A percentile compares a stretch with the other conserved stretches of the same genome.
phyloP scores from a whole-genome alignment of 2,329 filamentous ascomycete species.

The Dactylellina drechsleri region DNA sequence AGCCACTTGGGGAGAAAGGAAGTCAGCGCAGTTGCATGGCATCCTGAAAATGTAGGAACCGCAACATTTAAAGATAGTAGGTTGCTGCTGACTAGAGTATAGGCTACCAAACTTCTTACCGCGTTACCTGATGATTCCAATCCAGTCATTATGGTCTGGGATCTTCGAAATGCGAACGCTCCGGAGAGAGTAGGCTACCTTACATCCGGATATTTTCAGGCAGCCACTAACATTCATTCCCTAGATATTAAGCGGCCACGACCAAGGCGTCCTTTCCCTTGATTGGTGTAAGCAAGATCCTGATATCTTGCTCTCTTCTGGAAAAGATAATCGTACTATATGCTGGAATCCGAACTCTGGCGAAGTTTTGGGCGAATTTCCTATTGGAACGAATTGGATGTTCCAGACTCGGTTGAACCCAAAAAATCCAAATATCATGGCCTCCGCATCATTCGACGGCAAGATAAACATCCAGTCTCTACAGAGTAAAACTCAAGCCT shows the following conservation, averaged over 20 bases:
- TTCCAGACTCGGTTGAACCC: slow-evolving; percentile 96
- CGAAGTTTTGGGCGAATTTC: slow-evolving; percentile 87
- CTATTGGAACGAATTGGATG: slow-evolving; percentile 98
- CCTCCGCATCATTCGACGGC: slow-evolving; percentile 95
- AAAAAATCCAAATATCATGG: slow-evolving; percentile 87
- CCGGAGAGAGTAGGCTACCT: slow-evolving; percentile 71
- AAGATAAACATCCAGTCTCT: slow-evolving; percentile 94
- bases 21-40: slow-evolving; percentile 96
- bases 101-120: slow-evolving; percentile 89
- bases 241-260: slow-evolving; percentile 86
- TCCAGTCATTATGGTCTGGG: slow-evolving; percentile 91
- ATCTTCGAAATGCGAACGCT: slow-evolving; percentile 93
- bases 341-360: slow-evolving; percentile 97
- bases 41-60: slow-evolving; percentile 77
- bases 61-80: slow-evolving; percentile 17
- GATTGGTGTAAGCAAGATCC: slow-evolving; percentile 95
- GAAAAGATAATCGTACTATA: slow-evolving; percentile 94
- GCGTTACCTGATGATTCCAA: slow-evolving; percentile 88
- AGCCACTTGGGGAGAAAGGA: slow-evolving; percentile 90
- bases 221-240: slow-evolving; percentile 5
- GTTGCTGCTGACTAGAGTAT: slow-evolving; percentile 49
- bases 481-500: slow-evolving; percentile 76
- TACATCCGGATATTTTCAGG: slow-evolving; percentile 35
- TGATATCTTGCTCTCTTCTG: slow-evolving; percentile 87
- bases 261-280: slow-evolving; percentile 89